Percentiles rank a stretch among this genome's conserved stretches.
phyloP scores from a whole-genome alignment of 2,329 filamentous ascomycete species.

The Aspergillus sojae region DNA sequence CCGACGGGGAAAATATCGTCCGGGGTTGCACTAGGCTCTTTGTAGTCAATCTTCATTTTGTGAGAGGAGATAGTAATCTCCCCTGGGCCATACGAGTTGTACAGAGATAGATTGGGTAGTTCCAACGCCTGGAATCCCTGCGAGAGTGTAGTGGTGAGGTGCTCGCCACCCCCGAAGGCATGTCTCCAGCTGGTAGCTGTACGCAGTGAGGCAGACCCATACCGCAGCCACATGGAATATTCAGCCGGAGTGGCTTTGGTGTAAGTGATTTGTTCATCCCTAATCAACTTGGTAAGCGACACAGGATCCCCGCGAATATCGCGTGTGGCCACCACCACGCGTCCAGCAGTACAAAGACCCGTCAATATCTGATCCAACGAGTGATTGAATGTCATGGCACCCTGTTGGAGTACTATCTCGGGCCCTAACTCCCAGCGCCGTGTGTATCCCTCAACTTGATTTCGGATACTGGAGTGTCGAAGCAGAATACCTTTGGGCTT shows the following conservation, averaged over 20 bases:
- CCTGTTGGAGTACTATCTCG: constrained; percentile 17
- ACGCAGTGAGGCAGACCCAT: neutral
- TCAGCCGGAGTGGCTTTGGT: constrained; percentile 21
- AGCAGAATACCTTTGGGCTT: constrained; percentile 38
- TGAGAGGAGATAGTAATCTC: constrained; percentile 15
- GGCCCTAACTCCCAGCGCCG: neutral
- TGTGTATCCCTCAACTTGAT: constrained; percentile 4
- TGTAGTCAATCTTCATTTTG: no score
- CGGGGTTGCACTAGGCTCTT: neutral
- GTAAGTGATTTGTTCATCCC: constrained; percentile 5
- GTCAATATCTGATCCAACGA: constrained; percentile 16
- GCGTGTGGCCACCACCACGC: constrained; percentile 3
- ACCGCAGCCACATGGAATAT: constrained; percentile 13
- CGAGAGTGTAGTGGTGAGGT: constrained; percentile 9
- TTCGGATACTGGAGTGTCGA: constrained; percentile 16
- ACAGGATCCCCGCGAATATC: constrained; percentile 13
- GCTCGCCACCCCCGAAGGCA: constrained; percentile 29
- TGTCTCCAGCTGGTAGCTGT: neutral
- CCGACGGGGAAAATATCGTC: no score
- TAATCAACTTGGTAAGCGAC: constrained; percentile 11
- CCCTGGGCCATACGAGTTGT: constrained; percentile 34
- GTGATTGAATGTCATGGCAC: constrained; percentile 17
- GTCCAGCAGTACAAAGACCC: constrained; percentile 14
- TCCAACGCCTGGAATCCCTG: constrained; percentile 19
- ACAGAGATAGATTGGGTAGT: constrained; percentile 14